Evolutionary conservation across 208 protist species (phyloP).

Genomic region (Acanthamoeba castellanii): DNA sequence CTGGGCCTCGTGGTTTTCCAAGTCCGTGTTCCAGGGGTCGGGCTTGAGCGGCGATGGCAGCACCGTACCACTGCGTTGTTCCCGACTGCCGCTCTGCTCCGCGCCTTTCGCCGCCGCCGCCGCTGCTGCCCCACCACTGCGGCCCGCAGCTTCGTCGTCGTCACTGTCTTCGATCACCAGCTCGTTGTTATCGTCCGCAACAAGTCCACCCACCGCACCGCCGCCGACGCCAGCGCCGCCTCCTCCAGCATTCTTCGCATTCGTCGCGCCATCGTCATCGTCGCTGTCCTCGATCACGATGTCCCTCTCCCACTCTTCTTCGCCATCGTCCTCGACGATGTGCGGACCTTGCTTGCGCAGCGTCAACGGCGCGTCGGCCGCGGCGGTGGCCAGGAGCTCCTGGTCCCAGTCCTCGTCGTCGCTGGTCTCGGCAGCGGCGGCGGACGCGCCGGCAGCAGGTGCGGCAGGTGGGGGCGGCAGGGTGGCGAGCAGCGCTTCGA

Average conservation of each 20-base stretch:
- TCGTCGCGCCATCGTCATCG: neutral
- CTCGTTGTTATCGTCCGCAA: too few relatives aligned
- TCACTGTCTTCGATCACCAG: too few relatives aligned
- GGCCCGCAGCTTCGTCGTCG: too few relatives aligned
- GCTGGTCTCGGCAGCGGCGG: neutral
- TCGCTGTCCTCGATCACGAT: slow-evolving; percentile 15
- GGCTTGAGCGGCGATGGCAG: too few relatives aligned
- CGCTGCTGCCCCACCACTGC: too few relatives aligned
- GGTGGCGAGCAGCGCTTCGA: neutral
- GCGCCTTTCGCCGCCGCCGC: neutral
- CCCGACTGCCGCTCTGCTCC: neutral
- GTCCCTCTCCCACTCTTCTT: neutral
- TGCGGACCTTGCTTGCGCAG: neutral
- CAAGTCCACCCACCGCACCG: too few relatives aligned
- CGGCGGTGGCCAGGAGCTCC: neutral
- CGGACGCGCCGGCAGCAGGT: neutral
- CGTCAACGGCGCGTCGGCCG: neutral
- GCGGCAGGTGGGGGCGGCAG: neutral
- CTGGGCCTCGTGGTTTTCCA: neutral
- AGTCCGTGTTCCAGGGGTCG: neutral
- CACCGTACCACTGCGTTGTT: neutral
- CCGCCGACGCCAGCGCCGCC: too few relatives aligned
- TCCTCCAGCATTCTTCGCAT: too few relatives aligned
- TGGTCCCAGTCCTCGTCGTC: slow-evolving; percentile 5
- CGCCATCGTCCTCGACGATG: neutral